These are phyloP conservation scores for Tylopilus sp. DNA, from an alignment of 768 basidiomycete species.

Conservation along the genomic window DNA sequence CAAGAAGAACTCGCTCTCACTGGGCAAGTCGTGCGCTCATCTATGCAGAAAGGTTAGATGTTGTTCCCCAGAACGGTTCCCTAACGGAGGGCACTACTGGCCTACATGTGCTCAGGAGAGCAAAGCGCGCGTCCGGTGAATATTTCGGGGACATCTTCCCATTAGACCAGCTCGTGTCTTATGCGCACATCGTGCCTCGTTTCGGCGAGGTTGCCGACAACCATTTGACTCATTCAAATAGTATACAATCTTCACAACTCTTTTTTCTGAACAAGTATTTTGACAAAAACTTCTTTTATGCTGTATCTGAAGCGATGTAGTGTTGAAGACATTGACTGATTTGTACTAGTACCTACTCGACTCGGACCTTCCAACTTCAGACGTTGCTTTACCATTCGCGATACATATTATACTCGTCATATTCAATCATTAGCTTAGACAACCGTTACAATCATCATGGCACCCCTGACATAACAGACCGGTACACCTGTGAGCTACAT, in stretches of 20 bases:
- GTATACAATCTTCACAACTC: neutral
- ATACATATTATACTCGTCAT: too few species aligned
- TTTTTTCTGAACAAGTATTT: neutral
- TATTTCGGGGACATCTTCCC: neutral
- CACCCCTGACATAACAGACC: too few species aligned
- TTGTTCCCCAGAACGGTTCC: neutral
- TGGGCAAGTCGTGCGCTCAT: neutral
- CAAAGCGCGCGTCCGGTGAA: neutral
- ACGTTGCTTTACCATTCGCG: too few species aligned
- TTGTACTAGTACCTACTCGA: too few species aligned
- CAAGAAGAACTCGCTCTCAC: neutral
- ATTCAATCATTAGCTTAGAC: too few species aligned
- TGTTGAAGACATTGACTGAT: too few species aligned
- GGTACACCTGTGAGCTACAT: too few species aligned
- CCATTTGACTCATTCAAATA: neutral
- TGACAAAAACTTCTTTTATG: constrained; percentile 1
- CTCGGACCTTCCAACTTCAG: too few species aligned
- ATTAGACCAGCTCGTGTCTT: neutral
- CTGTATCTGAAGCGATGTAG: neutral
- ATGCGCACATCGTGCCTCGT: neutral
- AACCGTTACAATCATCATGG: too few species aligned
- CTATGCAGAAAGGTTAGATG: neutral
- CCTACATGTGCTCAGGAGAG: neutral
- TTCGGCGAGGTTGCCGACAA: neutral
- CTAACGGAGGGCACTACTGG: neutral